Evolutionary conservation across 2,329 filamentous ascomycete species (phyloP).

Genomic region (Arachnomyces sp.): DNA sequence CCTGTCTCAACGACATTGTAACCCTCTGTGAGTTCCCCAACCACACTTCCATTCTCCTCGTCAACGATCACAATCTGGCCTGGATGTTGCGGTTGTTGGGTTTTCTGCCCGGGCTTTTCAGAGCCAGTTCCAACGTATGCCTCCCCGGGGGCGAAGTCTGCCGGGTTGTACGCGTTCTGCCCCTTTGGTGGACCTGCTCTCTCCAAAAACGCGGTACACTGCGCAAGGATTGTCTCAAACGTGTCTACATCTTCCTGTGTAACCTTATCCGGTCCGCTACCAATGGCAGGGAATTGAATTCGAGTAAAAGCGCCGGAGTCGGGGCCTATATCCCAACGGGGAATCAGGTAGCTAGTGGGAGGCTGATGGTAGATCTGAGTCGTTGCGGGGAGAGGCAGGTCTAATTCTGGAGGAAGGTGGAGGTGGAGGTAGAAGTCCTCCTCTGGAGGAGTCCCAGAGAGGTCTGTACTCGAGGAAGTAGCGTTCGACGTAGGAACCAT

Average conservation of each 20-base stretch:
- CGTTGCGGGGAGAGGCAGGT: slow-evolving; percentile 84
- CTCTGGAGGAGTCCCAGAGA: slow-evolving; percentile 51
- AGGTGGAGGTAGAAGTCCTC: slow-evolving; percentile 97
- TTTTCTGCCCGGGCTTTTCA: slow-evolving; percentile 16
- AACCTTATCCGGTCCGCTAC: slow-evolving; percentile 53
- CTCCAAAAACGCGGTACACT: slow-evolving; percentile 93
- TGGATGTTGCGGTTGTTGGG: slow-evolving; percentile 33
- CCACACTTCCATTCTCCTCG: slow-evolving; percentile 90
- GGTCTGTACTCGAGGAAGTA: slow-evolving; percentile 57
- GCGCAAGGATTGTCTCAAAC: slow-evolving; percentile 95
- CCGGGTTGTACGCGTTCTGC: slow-evolving; percentile 62
- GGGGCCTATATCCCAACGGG: slow-evolving; percentile 85
- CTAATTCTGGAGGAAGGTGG: slow-evolving; percentile 87
- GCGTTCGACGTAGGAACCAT: slow-evolving; percentile 70
- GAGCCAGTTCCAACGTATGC: slow-evolving; percentile 53
- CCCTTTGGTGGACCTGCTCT: slow-evolving; percentile 56
- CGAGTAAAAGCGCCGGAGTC: slow-evolving; percentile 85
- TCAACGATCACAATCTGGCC: slow-evolving; percentile 88
- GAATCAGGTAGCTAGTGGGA: slow-evolving; percentile 85
- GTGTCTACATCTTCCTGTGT: slow-evolving; percentile 90
- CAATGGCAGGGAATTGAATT: slow-evolving; percentile 76
- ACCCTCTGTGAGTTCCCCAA: slow-evolving; percentile 79
- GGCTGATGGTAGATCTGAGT: slow-evolving; percentile 97
- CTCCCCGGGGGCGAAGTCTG: slow-evolving; percentile 69
- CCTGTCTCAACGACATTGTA: slow-evolving; percentile 69